A percentile compares a stretch with the other conserved stretches of the same genome.
These are phyloP conservation scores for Melanomma pulvis-pyrius DNA, from an alignment of 495 filamentous ascomycete genomes.

Conservation along the genomic window DNA sequence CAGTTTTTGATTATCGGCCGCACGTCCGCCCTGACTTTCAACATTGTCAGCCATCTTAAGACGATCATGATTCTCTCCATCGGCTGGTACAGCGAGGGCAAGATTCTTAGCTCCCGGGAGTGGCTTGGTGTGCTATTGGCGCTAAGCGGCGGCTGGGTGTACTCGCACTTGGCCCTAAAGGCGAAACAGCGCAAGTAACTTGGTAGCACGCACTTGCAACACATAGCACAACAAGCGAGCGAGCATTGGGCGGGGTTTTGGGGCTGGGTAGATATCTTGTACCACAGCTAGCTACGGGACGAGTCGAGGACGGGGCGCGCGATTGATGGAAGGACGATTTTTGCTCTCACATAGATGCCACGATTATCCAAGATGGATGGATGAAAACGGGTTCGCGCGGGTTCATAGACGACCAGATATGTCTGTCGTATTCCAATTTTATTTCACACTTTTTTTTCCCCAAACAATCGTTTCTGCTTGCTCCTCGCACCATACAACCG, in stretches of 20 bases:
- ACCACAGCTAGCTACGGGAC: background rate
- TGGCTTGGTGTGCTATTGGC: conserved; percentile 31
- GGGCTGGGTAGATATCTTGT: background rate
- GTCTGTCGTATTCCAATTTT: background rate
- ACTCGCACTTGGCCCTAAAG: conserved; percentile 37
- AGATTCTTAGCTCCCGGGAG: conserved; percentile 43
- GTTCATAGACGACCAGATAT: background rate
- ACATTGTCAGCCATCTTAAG: conserved; percentile 62
- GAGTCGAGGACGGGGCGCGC: background rate
- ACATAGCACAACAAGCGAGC: background rate
- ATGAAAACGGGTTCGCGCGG: background rate
- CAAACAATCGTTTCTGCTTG: too few relatives aligned
- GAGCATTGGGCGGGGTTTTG: background rate
- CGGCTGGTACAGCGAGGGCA: conserved; percentile 56
- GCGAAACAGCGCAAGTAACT: conserved; percentile 31
- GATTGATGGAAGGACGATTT: background rate
- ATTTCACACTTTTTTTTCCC: background rate
- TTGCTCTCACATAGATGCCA: background rate
- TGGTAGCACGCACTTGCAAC: background rate
- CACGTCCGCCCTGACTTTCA: conserved; percentile 41
- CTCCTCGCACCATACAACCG: too few relatives aligned
- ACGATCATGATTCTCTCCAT: conserved; percentile 51
- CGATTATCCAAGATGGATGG: background rate
- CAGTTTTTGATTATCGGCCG: conserved; percentile 42
- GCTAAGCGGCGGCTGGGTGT: conserved; percentile 38